Evolutionary conservation across 805 yeast species (phyloP).

Genomic region (Priceomyces fermenticarens): DNA sequence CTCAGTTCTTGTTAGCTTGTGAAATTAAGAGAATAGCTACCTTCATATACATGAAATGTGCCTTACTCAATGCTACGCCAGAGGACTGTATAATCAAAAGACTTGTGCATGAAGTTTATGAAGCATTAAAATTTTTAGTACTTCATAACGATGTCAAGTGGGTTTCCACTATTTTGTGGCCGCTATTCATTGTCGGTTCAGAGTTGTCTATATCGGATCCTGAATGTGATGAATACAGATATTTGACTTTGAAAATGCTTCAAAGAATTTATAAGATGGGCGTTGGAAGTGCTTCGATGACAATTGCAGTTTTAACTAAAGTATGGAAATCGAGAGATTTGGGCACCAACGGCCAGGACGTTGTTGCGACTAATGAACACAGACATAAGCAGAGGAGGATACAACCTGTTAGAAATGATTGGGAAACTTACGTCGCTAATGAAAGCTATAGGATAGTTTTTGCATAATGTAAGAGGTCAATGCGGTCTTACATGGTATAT

Average conservation of each 20-base stretch:
- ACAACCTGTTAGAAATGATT: slow-evolving; percentile 18
- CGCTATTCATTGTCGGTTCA: slow-evolving; percentile 22
- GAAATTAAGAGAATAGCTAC: slow-evolving; percentile 25
- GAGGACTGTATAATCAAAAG: slow-evolving; percentile 13
- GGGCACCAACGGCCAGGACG: neutral
- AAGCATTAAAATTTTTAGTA: slow-evolving; percentile 22
- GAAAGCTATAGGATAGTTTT: slow-evolving; percentile 21
- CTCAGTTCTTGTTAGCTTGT: slow-evolving; percentile 23
- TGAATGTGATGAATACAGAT: slow-evolving; percentile 26
- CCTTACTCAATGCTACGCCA: slow-evolving; percentile 23
- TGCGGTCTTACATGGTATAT: neutral
- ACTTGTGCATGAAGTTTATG: slow-evolving; percentile 14
- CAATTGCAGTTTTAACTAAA: slow-evolving; percentile 17
- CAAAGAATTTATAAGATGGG: slow-evolving; percentile 21
- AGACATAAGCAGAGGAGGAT: slow-evolving; percentile 14
- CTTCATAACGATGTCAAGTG: slow-evolving; percentile 25
- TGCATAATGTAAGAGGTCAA: slow-evolving; percentile 10
- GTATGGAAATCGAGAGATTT: slow-evolving; percentile 31
- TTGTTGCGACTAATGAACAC: slow-evolving; percentile 3
- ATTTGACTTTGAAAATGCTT: slow-evolving; percentile 20
- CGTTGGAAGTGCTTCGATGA: slow-evolving; percentile 26
- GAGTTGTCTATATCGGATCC: slow-evolving; percentile 20
- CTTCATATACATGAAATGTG: slow-evolving; percentile 22
- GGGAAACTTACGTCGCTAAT: slow-evolving; percentile 30
- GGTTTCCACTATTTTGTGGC: slow-evolving; percentile 30